phyloP scores from a whole-genome alignment of 2,329 filamentous ascomycete species.

The Cladosporium sp. region DNA sequence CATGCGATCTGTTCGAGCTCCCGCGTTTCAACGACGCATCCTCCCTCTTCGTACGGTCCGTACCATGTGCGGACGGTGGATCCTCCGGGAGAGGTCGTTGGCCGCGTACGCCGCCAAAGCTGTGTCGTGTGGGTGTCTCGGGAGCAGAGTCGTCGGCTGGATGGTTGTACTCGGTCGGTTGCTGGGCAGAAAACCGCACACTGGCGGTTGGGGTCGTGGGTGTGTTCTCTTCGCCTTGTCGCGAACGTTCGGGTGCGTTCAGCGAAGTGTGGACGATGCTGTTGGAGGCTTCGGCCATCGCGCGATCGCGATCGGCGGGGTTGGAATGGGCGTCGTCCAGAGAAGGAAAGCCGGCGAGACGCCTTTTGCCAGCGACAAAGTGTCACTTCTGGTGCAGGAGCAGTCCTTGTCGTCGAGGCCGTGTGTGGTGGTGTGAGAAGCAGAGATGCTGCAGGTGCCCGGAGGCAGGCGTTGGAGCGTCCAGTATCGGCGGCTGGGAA shows the following conservation, averaged over 20 bases:
- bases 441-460: constrained; percentile 16
- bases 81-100: constrained; percentile 47
- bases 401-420: neutral
- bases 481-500: constrained; percentile 18
- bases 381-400: neutral
- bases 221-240: constrained; percentile 54
- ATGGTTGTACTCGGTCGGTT: constrained; percentile 36
- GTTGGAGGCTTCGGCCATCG: constrained; percentile 27
- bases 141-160: constrained; percentile 36
- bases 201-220: constrained; percentile 56
- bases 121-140: constrained; percentile 38
- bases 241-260: constrained; percentile 44
- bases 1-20: constrained; percentile 61
- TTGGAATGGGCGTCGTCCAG: constrained; percentile 12
- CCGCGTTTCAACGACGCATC: constrained; percentile 51
- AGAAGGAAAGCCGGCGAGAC: neutral
- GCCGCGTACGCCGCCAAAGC: constrained; percentile 48
- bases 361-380: neutral
- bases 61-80: constrained; percentile 19
- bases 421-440: constrained; percentile 1
- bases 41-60: constrained; percentile 19
- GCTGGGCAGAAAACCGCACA: constrained; percentile 41
- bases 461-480: constrained; percentile 13
- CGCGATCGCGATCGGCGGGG: constrained; percentile 8
- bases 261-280: constrained; percentile 58